A percentile compares a stretch with the other conserved stretches of the same genome.
These are phyloP conservation scores for Phytophthora citricola DNA, from an alignment of 352 stramenopile genomes.

Conservation along the genomic window DNA sequence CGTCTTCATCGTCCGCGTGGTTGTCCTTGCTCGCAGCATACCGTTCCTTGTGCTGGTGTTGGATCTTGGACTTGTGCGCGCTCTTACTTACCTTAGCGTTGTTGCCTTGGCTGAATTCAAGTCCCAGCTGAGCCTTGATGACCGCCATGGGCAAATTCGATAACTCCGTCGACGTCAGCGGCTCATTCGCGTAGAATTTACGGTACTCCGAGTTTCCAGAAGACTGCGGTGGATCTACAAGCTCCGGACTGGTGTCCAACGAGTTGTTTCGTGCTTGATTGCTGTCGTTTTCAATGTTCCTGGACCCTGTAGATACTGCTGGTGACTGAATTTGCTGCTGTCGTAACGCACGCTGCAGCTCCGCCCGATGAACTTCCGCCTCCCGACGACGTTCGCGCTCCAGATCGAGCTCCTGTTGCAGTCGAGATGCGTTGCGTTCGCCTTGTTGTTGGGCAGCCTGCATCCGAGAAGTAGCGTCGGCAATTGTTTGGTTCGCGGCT, in stretches of 20 bases:
- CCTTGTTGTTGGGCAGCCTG: conserved; percentile 64
- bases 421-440: conserved; percentile 39
- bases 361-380: conserved; percentile 65
- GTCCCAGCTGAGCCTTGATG: conserved; percentile 77
- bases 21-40: conserved; percentile 33
- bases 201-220: conserved; percentile 29
- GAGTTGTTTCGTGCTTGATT: conserved; percentile 19
- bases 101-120: conserved; percentile 50
- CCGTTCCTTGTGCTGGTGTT: conserved; percentile 32
- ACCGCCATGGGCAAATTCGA: conserved; percentile 72
- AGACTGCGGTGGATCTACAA: conserved; percentile 12
- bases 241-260: conserved; percentile 21
- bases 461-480: conserved; percentile 54
- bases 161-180: conserved; percentile 67
- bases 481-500: conserved; percentile 69
- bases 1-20: conserved; percentile 64
- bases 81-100: conserved; percentile 13
- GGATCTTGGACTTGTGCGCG: conserved; percentile 23
- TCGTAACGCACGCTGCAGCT: conserved; percentile 55
- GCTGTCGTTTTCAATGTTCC: conserved; percentile 10
- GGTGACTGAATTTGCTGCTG: conserved; percentile 40
- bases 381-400: conserved; percentile 67
- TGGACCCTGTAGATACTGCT: conserved; percentile 9
- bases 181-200: conserved; percentile 79
- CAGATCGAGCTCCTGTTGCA: conserved; percentile 65